These are phyloP conservation scores for Pichia sp. DNA, from an alignment of 1,139 yeast genomes.

Conservation along the genomic window DNA sequence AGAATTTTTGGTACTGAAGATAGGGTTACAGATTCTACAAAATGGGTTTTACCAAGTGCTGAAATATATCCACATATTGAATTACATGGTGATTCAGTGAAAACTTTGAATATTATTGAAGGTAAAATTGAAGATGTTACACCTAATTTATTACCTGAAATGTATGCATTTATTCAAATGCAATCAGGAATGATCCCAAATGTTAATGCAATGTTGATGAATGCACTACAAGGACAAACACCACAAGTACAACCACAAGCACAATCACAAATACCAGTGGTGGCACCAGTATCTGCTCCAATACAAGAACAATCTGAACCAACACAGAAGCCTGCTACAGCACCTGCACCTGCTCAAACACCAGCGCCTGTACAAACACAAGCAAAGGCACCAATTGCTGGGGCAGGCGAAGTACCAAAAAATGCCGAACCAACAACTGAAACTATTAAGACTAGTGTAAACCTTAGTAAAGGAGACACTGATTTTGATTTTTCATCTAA, in stretches of 20 bases:
- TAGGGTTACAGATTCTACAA: slow-evolving; percentile 64
- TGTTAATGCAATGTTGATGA: no score
- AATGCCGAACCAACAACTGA: neutral
- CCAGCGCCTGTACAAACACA: neutral
- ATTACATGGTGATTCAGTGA: slow-evolving; percentile 88
- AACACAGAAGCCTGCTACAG: neutral
- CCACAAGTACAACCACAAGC: slow-evolving; percentile 2
- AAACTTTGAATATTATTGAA: slow-evolving; percentile 81
- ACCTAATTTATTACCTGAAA: slow-evolving; percentile 30
- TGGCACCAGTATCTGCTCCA: neutral
- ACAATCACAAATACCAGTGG: no score
- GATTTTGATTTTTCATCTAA: slow-evolving; percentile 64
- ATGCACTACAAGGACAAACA: slow-evolving; percentile 1
- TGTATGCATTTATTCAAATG: slow-evolving; percentile 6
- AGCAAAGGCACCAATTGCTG: neutral
- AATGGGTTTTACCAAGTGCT: slow-evolving; percentile 69
- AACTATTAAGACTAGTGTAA: neutral
- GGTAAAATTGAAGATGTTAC: slow-evolving; percentile 49
- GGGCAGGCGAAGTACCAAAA: neutral
- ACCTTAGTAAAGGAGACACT: slow-evolving; percentile 22
- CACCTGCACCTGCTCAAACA: neutral
- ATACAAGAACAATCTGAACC: neutral
- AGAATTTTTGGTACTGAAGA: slow-evolving; percentile 93
- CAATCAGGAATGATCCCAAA: no score
- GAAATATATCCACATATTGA: slow-evolving; percentile 76